phyloP scores from a whole-genome alignment of 2,329 filamentous ascomycete genomes.

The Phoma herbarum region DNA sequence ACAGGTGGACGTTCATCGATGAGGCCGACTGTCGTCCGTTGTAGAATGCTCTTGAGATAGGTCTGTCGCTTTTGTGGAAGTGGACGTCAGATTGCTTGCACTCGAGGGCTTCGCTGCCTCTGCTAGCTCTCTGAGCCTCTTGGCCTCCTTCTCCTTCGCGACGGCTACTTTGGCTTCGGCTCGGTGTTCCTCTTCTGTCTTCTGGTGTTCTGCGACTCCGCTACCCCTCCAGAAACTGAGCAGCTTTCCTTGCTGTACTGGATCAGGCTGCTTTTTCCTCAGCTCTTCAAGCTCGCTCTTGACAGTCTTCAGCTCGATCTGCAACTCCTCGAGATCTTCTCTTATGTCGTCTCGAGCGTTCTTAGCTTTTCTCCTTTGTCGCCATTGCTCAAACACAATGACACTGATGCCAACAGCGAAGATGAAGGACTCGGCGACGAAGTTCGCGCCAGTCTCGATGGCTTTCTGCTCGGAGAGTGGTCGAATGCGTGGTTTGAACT shows the following conservation, averaged over 20 bases:
- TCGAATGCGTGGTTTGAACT: constrained; percentile 63
- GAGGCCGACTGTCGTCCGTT: background rate
- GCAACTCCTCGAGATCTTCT: constrained; percentile 66
- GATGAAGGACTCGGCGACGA: constrained; percentile 73
- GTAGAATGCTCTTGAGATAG: background rate
- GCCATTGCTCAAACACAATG: constrained; percentile 69
- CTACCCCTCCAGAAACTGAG: constrained; percentile 44
- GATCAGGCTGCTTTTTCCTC: constrained; percentile 47
- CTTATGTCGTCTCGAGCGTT: constrained; percentile 67
- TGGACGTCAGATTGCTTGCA: background rate
- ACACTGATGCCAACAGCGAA: constrained; percentile 70
- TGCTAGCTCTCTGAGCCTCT: constrained; percentile 14
- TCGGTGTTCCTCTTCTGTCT: constrained; percentile 26
- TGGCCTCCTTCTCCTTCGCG: constrained; percentile 20
- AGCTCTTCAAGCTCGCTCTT: constrained; percentile 53
- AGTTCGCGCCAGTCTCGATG: constrained; percentile 74
- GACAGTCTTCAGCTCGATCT: constrained; percentile 55
- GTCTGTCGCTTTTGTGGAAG: background rate
- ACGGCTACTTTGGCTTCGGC: constrained; percentile 17
- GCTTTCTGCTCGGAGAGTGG: constrained; percentile 73
- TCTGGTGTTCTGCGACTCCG: constrained; percentile 30
- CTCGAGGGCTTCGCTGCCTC: constrained; percentile 11
- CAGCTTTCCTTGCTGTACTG: constrained; percentile 35
- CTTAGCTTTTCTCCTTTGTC: constrained; percentile 68
- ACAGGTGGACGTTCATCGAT: background rate